Conservation (phyloP, 1,284 basidiomycete species). For the Trametes pubescens region DNA sequence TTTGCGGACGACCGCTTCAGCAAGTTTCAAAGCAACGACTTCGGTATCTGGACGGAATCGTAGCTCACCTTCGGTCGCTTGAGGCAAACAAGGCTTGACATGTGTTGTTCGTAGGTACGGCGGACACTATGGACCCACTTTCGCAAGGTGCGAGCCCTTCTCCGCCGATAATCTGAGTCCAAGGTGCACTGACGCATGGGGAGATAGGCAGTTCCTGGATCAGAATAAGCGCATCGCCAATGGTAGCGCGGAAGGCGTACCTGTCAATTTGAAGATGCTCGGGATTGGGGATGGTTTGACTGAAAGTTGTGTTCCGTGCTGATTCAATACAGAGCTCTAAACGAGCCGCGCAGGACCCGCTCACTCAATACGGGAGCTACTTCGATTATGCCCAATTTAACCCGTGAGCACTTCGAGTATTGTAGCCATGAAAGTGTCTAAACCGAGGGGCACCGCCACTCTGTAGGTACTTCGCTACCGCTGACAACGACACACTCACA, state of each 20-base stretch:
- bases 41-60: slow-evolving; percentile 71
- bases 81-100: background rate
- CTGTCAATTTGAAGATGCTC: slow-evolving; percentile 66
- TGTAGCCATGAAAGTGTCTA: background rate
- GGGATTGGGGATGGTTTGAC: slow-evolving; percentile 72
- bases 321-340: background rate
- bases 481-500: slow-evolving; percentile 38
- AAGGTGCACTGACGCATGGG: background rate
- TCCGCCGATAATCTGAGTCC: background rate
- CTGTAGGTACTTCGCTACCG: slow-evolving; percentile 33
- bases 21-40: slow-evolving; percentile 54
- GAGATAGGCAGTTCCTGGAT: slow-evolving; percentile 57
- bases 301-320: slow-evolving; percentile 42
- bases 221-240: slow-evolving; percentile 65
- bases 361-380: slow-evolving; percentile 64
- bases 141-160: slow-evolving; percentile 53
- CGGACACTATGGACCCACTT: slow-evolving; percentile 70
- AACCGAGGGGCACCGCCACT: slow-evolving; percentile 41
- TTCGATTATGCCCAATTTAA: slow-evolving; percentile 62
- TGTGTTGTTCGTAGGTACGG: slow-evolving; percentile 52
- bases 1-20: slow-evolving; percentile 63
- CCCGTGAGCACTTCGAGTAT: slow-evolving; percentile 36
- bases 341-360: slow-evolving; percentile 52
- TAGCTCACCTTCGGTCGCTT: slow-evolving; percentile 34
- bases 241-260: slow-evolving; percentile 52